Conservation (phyloP, 495 filamentous ascomycete species). For the Hypoxylon subgilvum region DNA sequence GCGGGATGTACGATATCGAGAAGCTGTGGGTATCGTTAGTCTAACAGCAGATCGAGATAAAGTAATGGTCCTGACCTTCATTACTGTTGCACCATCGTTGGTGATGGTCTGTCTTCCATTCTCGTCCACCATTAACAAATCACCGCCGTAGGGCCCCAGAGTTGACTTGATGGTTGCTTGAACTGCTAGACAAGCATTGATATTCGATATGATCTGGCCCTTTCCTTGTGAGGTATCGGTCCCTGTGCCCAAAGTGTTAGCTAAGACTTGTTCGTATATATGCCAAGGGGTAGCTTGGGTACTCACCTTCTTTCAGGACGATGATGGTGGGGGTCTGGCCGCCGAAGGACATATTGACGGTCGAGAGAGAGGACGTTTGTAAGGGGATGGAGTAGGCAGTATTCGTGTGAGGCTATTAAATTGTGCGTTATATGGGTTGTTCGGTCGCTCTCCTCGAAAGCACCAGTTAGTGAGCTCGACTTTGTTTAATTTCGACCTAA, state of each 20-base stretch:
- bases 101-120: conserved; percentile 97
- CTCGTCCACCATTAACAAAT: conserved; percentile 91
- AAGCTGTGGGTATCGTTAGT: conserved; percentile 60
- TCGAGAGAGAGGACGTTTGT: neutral
- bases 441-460: conserved; percentile 14
- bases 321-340: conserved; percentile 98
- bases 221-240: conserved; percentile 97
- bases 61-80: conserved; percentile 72
- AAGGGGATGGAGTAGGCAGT: too few relatives aligned
- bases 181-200: conserved; percentile 97
- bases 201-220: conserved; percentile 96
- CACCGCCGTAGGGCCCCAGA: conserved; percentile 95
- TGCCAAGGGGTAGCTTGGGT: conserved; percentile 34
- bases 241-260: conserved; percentile 59
- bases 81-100: conserved; percentile 98
- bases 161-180: conserved; percentile 95
- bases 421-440: neutral
- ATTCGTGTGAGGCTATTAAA: neutral
- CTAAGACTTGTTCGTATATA: conserved; percentile 20
- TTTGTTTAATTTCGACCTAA: too few relatives aligned
- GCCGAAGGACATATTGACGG: conserved; percentile 83
- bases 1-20: conserved; percentile 98
- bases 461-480: conserved; percentile 6
- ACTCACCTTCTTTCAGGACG: conserved; percentile 92
- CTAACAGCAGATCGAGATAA: neutral